These are phyloP conservation scores for Barbatosphaeria neglecta DNA, from an alignment of 495 filamentous ascomycete species.

Conservation along the genomic window DNA sequence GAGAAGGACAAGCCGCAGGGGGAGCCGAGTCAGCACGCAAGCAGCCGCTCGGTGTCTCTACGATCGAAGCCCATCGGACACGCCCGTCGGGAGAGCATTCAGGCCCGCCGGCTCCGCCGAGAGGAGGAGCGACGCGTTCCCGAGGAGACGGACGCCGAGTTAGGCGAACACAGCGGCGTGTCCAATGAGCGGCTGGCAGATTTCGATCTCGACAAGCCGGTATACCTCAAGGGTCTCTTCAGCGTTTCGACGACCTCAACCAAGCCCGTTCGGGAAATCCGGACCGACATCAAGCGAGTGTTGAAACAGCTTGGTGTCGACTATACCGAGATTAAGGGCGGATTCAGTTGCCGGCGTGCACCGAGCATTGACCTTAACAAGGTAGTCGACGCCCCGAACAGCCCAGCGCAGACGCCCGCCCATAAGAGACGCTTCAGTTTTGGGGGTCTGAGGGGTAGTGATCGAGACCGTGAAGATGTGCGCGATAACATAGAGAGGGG, in stretches of 20 bases:
- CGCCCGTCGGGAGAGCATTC: constrained; percentile 79
- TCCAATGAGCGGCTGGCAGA: constrained; percentile 44
- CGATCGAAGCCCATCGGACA: constrained; percentile 87
- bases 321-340: constrained; percentile 82
- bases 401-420: constrained; percentile 35
- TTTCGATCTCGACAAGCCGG: constrained; percentile 66
- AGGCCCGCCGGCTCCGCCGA: constrained; percentile 56
- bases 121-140: constrained; percentile 54
- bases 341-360: constrained; percentile 77
- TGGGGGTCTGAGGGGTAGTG: constrained; percentile 51
- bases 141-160: constrained; percentile 65
- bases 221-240: constrained; percentile 95
- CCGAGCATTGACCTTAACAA: constrained; percentile 83
- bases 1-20: constrained; percentile 32
- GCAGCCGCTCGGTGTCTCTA: constrained; percentile 44
- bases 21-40: constrained; percentile 21
- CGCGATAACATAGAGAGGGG: constrained; percentile 33
- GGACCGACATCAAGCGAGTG: constrained; percentile 84
- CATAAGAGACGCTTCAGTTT: constrained; percentile 78
- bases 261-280: constrained; percentile 73
- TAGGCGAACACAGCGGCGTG: constrained; percentile 36
- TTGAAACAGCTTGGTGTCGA: constrained; percentile 79
- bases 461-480: constrained; percentile 50
- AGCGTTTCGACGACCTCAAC: constrained; percentile 94
- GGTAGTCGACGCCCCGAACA: constrained; percentile 46